A percentile compares a stretch with the other conserved stretches of the same genome.
Evolutionary conservation across 306 rosid genomes (phyloP).

Genomic region (Ceratonia siliqua): DNA sequence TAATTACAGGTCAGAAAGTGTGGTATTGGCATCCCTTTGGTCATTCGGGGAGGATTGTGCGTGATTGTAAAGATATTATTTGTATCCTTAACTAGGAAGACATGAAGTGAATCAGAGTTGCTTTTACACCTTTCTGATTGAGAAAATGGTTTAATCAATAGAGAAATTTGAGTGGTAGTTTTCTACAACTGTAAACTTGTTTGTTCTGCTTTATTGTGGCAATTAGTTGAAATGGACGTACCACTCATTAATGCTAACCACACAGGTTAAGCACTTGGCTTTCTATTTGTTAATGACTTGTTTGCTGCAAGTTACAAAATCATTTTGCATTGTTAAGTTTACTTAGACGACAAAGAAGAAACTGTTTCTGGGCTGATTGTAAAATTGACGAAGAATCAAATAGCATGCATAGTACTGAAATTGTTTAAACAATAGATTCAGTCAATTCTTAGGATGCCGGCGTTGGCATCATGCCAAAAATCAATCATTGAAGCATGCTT

Average conservation of each 20-base stretch:
- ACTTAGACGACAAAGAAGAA: neutral
- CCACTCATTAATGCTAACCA: slow-evolving; percentile 20
- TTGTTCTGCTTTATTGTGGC: neutral
- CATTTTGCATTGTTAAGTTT: neutral
- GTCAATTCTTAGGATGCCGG: slow-evolving; percentile 9
- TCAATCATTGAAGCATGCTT: neutral
- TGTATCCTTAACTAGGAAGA: neutral
- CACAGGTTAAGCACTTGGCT: neutral
- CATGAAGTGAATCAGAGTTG: neutral
- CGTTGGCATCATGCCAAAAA: neutral
- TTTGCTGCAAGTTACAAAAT: neutral
- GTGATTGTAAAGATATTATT: neutral
- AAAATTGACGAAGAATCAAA: neutral
- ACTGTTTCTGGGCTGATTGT: neutral
- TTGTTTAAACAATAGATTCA: neutral
- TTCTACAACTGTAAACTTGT: neutral
- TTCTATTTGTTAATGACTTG: neutral
- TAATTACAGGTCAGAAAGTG: neutral
- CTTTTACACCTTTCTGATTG: neutral
- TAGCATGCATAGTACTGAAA: neutral
- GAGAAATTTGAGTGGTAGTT: neutral
- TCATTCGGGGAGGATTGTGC: neutral
- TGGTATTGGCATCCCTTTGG: neutral
- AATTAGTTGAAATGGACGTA: slow-evolving; percentile 31
- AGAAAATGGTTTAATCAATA: neutral